Evolutionary conservation across 2,329 filamentous ascomycete genomes (phyloP).

Genomic region (Beauveria varroae): DNA sequence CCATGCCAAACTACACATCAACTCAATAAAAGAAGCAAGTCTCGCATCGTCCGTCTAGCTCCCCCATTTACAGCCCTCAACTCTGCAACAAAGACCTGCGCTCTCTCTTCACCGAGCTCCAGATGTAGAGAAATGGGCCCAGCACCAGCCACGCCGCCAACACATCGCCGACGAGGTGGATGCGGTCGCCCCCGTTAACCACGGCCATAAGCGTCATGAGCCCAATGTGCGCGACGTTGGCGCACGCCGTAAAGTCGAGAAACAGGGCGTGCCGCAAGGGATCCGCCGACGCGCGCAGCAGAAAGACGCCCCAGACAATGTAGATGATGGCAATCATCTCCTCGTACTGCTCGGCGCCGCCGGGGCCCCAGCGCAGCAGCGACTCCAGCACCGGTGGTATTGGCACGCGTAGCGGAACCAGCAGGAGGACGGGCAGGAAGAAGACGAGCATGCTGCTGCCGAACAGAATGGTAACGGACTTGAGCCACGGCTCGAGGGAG

Average conservation of each 20-base stretch:
- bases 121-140: not conserved
- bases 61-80: no score
- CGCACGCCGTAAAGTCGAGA: constrained; percentile 2
- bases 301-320: not conserved
- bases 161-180: constrained; percentile 2
- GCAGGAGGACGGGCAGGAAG: not conserved
- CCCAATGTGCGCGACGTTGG: not conserved
- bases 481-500: not conserved
- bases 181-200: not conserved
- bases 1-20: no score
- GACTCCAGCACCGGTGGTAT: not conserved
- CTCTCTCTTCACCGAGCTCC: not conserved
- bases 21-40: no score
- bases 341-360: constrained; percentile 9
- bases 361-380: constrained; percentile 3
- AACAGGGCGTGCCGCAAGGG: not conserved
- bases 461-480: not conserved
- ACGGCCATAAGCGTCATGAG: constrained; percentile 6
- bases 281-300: not conserved
- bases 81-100: not conserved
- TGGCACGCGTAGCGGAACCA: not conserved
- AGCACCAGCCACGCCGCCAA: not conserved
- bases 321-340: constrained; percentile 5
- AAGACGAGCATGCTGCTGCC: not conserved
- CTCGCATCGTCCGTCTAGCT: no score